These are phyloP conservation scores for Colletotrichum cordylinicola DNA, from an alignment of 2,329 filamentous ascomycete species.

Conservation along the genomic window DNA sequence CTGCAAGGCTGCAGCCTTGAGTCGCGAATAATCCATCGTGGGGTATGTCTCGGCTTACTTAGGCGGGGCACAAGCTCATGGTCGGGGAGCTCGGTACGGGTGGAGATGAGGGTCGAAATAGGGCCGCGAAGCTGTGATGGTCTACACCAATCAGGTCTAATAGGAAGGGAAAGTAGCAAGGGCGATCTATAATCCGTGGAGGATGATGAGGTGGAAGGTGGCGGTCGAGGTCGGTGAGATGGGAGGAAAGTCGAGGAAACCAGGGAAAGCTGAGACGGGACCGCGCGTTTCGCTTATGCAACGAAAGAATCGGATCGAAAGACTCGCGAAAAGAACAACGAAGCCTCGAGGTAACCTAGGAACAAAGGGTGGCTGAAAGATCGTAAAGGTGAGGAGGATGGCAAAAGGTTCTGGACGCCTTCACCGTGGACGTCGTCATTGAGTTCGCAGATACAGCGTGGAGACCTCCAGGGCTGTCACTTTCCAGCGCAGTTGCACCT, in stretches of 20 bases:
- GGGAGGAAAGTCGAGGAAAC: not conserved
- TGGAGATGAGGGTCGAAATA: not conserved
- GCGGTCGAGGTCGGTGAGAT: not conserved
- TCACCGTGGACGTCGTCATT: not conserved
- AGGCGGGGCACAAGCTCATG: not conserved
- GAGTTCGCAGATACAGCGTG: not conserved
- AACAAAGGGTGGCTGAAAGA: not conserved
- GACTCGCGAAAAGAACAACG: not conserved
- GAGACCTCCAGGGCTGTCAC: not conserved
- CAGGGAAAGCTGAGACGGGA: conserved; percentile 2
- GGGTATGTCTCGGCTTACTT: not conserved
- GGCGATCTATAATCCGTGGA: not conserved
- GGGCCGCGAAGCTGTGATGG: not conserved
- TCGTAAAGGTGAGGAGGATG: not conserved
- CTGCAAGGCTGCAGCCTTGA: conserved; percentile 86
- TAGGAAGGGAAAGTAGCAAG: not conserved
- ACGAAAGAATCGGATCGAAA: not conserved
- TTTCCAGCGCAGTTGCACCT: not conserved
- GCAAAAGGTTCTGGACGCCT: not conserved
- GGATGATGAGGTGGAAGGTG: not conserved
- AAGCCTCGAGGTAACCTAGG: not conserved
- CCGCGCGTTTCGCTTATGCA: conserved; percentile 8
- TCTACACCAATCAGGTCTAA: not conserved
- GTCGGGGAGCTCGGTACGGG: not conserved
- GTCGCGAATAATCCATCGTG: conserved; percentile 73